Evolutionary conservation across 1,284 basidiomycete species (phyloP).

Genomic region (Boletus sp.): DNA sequence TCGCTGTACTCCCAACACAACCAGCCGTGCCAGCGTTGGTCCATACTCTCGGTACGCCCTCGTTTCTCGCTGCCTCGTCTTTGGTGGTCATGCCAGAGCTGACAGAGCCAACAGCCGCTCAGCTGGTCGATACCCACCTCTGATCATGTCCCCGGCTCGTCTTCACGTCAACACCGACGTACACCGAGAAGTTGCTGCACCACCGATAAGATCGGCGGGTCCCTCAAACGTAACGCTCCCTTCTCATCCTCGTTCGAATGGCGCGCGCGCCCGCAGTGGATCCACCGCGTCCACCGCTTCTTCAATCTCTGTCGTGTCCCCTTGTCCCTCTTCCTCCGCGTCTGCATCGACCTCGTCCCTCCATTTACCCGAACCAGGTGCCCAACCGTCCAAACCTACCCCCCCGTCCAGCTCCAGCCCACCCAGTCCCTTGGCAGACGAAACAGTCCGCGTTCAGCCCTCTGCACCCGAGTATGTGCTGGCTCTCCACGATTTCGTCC

Average conservation of each 20-base stretch:
- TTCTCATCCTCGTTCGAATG: constrained; percentile 12
- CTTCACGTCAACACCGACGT: constrained; percentile 33
- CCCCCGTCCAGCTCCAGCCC: constrained; percentile 22
- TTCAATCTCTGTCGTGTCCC: constrained; percentile 51
- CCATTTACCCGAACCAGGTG: constrained; percentile 29
- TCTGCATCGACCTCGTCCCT: constrained; percentile 53
- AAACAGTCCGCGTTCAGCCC: constrained; percentile 39
- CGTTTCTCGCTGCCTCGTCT: neutral
- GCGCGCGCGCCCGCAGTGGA: constrained; percentile 40
- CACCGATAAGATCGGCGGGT: constrained; percentile 24
- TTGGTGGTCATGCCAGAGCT: constrained; percentile 1
- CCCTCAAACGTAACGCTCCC: constrained; percentile 11
- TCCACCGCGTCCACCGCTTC: constrained; percentile 56
- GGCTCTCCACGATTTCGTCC: constrained; percentile 84
- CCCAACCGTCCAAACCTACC: constrained; percentile 6
- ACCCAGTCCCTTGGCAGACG: constrained; percentile 39
- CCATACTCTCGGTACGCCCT: constrained; percentile 3
- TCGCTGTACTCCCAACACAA: constrained; percentile 15
- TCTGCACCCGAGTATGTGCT: constrained; percentile 63
- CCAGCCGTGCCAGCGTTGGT: neutral
- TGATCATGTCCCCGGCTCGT: constrained; percentile 24
- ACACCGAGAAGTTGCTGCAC: constrained; percentile 13
- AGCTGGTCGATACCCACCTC: neutral
- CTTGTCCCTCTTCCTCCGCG: constrained; percentile 38
- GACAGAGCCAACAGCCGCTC: neutral